These are phyloP conservation scores for Akanthomyces muscarius DNA, from an alignment of 2,329 filamentous ascomycete species.

Conservation along the genomic window DNA sequence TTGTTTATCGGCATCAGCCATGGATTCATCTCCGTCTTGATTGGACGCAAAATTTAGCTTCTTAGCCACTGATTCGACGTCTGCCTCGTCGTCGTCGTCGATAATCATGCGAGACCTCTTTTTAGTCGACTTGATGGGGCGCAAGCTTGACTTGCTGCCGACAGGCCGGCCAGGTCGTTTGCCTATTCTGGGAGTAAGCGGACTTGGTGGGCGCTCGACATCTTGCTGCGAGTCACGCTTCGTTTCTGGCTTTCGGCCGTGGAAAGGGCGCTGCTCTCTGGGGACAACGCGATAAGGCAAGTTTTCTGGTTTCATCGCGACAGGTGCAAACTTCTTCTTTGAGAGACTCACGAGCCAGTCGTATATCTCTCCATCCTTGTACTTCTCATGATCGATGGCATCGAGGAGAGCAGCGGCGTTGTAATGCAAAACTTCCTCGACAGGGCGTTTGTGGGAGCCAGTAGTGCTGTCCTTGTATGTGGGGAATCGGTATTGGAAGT, in stretches of 20 bases:
- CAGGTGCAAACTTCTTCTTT: slow-evolving; percentile 24
- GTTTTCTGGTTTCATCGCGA: slow-evolving; percentile 27
- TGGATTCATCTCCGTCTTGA: slow-evolving; percentile 28
- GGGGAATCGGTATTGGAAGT: slow-evolving; percentile 31
- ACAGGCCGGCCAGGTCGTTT: slow-evolving; percentile 35
- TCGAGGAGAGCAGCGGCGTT: slow-evolving; percentile 39
- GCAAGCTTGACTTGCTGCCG: slow-evolving; percentile 44
- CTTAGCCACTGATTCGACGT: slow-evolving; percentile 28
- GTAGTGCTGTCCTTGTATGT: slow-evolving; percentile 23
- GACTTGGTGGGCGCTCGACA: background rate
- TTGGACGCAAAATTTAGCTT: slow-evolving; percentile 3
- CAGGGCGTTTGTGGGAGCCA: slow-evolving; percentile 39
- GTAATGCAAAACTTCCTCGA: slow-evolving; percentile 41
- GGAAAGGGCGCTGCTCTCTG: slow-evolving; percentile 21
- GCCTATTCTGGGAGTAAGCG: slow-evolving; percentile 24
- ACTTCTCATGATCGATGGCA: slow-evolving; percentile 32
- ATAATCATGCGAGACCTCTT: slow-evolving; percentile 41
- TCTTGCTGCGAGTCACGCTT: slow-evolving; percentile 15
- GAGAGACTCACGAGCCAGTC: slow-evolving; percentile 32
- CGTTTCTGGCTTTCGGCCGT: slow-evolving; percentile 10
- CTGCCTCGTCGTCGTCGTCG: slow-evolving; percentile 36
- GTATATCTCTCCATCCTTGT: slow-evolving; percentile 30
- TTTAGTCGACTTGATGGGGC: slow-evolving; percentile 38
- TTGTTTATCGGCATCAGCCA: slow-evolving; percentile 29
- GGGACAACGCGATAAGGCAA: slow-evolving; percentile 28